These are phyloP conservation scores for Neurospora sp. DNA, from an alignment of 495 filamentous ascomycete species.

Conservation along the genomic window DNA sequence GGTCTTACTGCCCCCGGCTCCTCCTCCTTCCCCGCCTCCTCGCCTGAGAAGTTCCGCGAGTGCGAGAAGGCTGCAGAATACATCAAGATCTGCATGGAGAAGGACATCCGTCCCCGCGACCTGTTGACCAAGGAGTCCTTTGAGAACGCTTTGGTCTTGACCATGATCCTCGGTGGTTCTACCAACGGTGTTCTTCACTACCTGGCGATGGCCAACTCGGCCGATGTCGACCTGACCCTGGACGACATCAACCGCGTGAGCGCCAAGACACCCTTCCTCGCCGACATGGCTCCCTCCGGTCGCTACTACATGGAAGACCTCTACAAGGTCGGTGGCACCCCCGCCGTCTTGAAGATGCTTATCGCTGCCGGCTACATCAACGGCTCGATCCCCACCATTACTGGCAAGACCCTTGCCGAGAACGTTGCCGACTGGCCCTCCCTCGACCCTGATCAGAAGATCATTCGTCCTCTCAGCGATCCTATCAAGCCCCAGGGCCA, in stretches of 20 bases:
- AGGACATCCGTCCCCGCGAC: constrained; percentile 75
- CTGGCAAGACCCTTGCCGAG: constrained; percentile 78
- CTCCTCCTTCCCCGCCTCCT: constrained; percentile 77
- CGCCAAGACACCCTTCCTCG: constrained; percentile 87
- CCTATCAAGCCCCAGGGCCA: constrained; percentile 88
- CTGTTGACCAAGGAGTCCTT: constrained; percentile 77
- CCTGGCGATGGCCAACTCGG: constrained; percentile 88
- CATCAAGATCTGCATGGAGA: constrained; percentile 78
- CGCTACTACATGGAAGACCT: constrained; percentile 91
- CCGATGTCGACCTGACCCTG: constrained; percentile 69
- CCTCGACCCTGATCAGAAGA: constrained; percentile 67
- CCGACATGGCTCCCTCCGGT: constrained; percentile 83
- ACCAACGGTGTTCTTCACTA: constrained; percentile 94
- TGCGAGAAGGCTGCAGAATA: constrained; percentile 78
- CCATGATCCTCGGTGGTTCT: constrained; percentile 82
- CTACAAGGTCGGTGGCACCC: constrained; percentile 86
- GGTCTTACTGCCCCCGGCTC: constrained; percentile 83
- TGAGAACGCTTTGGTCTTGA: constrained; percentile 87
- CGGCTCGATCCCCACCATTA: constrained; percentile 80
- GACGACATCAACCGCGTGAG: constrained; percentile 87
- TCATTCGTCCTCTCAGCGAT: constrained; percentile 71
- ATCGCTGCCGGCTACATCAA: constrained; percentile 74
- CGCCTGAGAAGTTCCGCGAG: constrained; percentile 85
- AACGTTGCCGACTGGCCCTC: constrained; percentile 78
- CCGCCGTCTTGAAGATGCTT: constrained; percentile 84